Percentiles rank a stretch among this genome's conserved stretches.
These are phyloP conservation scores for Carex scoparia DNA, from an alignment of 176 grass and related monocot species.

Conservation along the genomic window DNA sequence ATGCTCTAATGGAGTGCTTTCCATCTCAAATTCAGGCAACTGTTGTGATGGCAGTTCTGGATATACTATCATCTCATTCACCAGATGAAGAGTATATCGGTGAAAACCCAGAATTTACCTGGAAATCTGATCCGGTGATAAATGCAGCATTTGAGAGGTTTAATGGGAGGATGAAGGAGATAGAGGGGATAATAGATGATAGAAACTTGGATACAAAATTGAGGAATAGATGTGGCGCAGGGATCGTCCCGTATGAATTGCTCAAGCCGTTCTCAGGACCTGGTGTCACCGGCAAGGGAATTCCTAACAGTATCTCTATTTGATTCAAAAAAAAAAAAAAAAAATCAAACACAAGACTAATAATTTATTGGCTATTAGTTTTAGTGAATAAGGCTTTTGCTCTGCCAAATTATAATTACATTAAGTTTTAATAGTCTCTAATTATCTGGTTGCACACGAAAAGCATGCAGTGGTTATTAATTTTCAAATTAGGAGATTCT, in stretches of 20 bases:
- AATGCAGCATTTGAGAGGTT: constrained; percentile 36
- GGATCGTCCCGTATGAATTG: constrained; percentile 48
- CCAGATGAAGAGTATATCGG: constrained; percentile 63
- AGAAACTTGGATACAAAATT: constrained; percentile 18
- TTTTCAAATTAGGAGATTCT: not conserved
- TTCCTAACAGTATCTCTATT: constrained; percentile 70
- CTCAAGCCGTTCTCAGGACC: constrained; percentile 37
- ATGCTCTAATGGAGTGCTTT: constrained; percentile 24
- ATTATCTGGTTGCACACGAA: not conserved
- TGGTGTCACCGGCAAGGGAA: constrained; percentile 44
- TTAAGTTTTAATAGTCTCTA: not conserved
- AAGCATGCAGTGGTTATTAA: not conserved
- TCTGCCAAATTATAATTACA: not conserved
- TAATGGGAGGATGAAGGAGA: constrained; percentile 30
- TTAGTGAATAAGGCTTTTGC: not conserved
- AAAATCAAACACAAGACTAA: not conserved
- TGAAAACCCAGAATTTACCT: constrained; percentile 18
- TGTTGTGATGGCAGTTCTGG: constrained; percentile 23
- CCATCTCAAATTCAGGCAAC: constrained; percentile 45
- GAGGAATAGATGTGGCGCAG: constrained; percentile 46
- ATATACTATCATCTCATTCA: constrained; percentile 49
- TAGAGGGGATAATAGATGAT: constrained; percentile 33
- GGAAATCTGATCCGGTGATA: constrained; percentile 23
- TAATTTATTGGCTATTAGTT: not conserved
- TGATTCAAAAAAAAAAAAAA: not conserved